These are phyloP conservation scores for Exserohilum turcica DNA, from an alignment of 2,329 filamentous ascomycete genomes.

Conservation along the genomic window DNA sequence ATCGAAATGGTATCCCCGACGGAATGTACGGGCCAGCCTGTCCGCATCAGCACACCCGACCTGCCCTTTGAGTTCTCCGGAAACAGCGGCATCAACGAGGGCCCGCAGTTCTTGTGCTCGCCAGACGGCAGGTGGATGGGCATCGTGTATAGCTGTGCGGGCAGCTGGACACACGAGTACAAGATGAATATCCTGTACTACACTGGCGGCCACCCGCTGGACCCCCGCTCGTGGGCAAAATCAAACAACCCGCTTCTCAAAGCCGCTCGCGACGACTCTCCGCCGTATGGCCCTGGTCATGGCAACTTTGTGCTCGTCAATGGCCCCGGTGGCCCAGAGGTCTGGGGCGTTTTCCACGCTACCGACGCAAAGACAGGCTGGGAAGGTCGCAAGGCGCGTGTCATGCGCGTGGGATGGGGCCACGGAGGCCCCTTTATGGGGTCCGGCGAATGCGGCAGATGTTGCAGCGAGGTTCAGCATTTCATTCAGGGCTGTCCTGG, in stretches of 20 bases:
- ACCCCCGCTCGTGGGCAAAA: slow-evolving; percentile 49
- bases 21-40: slow-evolving; percentile 42
- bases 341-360: slow-evolving; percentile 53
- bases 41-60: slow-evolving; percentile 50
- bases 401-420: slow-evolving; percentile 51
- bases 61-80: slow-evolving; percentile 50
- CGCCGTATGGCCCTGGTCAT: slow-evolving; percentile 55
- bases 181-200: slow-evolving; percentile 55
- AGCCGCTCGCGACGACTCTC: slow-evolving; percentile 38
- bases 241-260: slow-evolving; percentile 47
- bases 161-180: slow-evolving; percentile 55
- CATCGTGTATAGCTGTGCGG: slow-evolving; percentile 55
- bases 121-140: slow-evolving; percentile 50
- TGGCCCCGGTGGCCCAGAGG: slow-evolving; percentile 44
- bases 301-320: slow-evolving; percentile 51
- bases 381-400: slow-evolving; percentile 52
- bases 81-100: slow-evolving; percentile 53
- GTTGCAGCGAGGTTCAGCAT: slow-evolving; percentile 40
- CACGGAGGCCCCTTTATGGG: slow-evolving; percentile 52
- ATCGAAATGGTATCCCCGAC: slow-evolving; percentile 47
- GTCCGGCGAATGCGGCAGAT: slow-evolving; percentile 44
- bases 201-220: slow-evolving; percentile 49
- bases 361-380: slow-evolving; percentile 54
- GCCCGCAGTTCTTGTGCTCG: slow-evolving; percentile 47
- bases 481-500: slow-evolving; percentile 40